Percentiles rank a stretch among this genome's conserved stretches.
Conservation (phyloP, 1,284 basidiomycete genomes). For the Trichosporon sp. region DNA sequence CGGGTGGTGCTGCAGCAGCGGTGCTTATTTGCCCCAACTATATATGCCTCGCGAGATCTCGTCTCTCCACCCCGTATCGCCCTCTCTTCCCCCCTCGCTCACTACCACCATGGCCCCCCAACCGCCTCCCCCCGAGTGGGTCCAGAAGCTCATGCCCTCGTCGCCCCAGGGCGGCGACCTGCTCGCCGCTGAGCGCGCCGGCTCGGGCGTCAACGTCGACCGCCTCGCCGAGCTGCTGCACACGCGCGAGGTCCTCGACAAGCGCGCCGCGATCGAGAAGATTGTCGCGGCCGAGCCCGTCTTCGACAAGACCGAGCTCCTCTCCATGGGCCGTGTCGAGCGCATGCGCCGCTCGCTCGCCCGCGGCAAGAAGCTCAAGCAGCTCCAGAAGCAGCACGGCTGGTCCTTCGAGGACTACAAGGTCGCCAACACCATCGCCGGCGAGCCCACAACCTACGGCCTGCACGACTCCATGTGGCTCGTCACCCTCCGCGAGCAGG, state of each 20-base stretch:
- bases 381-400: slow-evolving; percentile 13
- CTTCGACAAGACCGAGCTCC: slow-evolving; percentile 21
- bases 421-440: slow-evolving; percentile 11
- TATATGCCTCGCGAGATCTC: not conserved
- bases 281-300: slow-evolving; percentile 12
- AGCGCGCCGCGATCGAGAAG: not conserved
- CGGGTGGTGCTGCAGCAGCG: not conserved
- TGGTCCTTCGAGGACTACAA: slow-evolving; percentile 20
- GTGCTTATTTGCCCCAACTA: not conserved
- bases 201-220: slow-evolving; percentile 10
- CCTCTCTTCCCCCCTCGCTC: not conserved
- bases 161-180: slow-evolving; percentile 18
- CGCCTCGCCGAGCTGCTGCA: slow-evolving; percentile 16
- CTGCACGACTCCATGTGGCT: slow-evolving; percentile 23
- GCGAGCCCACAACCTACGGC: slow-evolving; percentile 21
- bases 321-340: slow-evolving; percentile 23
- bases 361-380: slow-evolving; percentile 23
- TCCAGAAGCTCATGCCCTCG: slow-evolving; percentile 25
- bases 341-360: slow-evolving; percentile 21
- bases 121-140: slow-evolving; percentile 23
- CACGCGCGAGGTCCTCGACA: slow-evolving; percentile 13
- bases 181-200: slow-evolving; percentile 19
- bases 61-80: not conserved
- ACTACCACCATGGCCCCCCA: slow-evolving; percentile 12
- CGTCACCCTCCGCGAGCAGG: slow-evolving; percentile 20